A percentile compares a stretch with the other conserved stretches of the same genome.
Conservation (phyloP, 2,329 filamentous ascomycete species). For the Penicillium italicum region DNA sequence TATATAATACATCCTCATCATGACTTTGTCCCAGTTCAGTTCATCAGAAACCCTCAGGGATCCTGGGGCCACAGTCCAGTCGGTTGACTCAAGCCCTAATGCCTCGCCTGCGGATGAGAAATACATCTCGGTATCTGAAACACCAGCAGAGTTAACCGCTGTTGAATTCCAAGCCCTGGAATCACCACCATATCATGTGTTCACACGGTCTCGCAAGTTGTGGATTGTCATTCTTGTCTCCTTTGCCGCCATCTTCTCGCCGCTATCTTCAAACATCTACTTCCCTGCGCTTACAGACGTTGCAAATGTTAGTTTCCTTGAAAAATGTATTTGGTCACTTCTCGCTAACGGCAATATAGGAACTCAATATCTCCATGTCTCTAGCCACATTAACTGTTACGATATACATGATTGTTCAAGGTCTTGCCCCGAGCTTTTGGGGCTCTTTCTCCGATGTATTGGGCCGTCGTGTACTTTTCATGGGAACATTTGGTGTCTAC, state of each 20-base stretch:
- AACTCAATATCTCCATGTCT: constrained; percentile 28
- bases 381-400: constrained; percentile 38
- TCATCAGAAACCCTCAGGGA: constrained; percentile 13
- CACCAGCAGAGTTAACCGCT: constrained; percentile 11
- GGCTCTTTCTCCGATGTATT: constrained; percentile 48
- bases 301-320: constrained; percentile 17
- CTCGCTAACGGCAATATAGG: constrained; percentile 4
- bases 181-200: constrained; percentile 31
- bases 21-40: constrained; percentile 8
- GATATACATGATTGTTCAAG: constrained; percentile 51
- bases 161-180: constrained; percentile 16
- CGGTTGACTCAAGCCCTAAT: constrained; percentile 15
- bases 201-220: constrained; percentile 34
- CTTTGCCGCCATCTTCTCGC: constrained; percentile 43
- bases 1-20: constrained; percentile 6
- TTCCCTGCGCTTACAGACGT: constrained; percentile 41
- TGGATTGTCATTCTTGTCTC: constrained; percentile 41
- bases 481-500: constrained; percentile 48
- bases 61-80: constrained; percentile 5
- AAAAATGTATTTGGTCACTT: background rate
- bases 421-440: constrained; percentile 50
- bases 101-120: constrained; percentile 16
- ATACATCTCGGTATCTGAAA: constrained; percentile 9
- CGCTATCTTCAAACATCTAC: constrained; percentile 47
- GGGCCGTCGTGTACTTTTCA: constrained; percentile 47